Evolutionary conservation across 176 grass and related monocot genomes (phyloP).

Genomic region (Ensete glaucum): DNA sequence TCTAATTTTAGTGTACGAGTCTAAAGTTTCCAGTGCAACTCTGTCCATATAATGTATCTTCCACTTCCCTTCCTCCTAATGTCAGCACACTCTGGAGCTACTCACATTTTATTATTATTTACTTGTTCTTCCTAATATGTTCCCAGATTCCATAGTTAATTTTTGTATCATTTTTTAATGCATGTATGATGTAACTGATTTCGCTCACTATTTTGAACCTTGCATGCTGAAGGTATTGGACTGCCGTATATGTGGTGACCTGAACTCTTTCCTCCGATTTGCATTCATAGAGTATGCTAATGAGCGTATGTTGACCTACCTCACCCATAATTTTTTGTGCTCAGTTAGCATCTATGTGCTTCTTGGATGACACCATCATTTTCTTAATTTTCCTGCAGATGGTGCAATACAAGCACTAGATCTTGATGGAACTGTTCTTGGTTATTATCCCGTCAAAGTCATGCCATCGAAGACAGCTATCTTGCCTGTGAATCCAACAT

Average conservation of each 20-base stretch:
- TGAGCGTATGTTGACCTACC: slow-evolving; percentile 24
- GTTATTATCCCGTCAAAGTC: slow-evolving; percentile 20
- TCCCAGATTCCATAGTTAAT: neutral
- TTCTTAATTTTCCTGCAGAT: slow-evolving; percentile 18
- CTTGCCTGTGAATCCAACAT: slow-evolving; percentile 38
- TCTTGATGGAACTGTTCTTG: slow-evolving; percentile 24
- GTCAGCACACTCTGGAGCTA: neutral
- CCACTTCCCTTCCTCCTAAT: no score
- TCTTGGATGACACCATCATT: neutral
- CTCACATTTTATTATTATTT: neutral
- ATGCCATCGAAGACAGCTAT: slow-evolving; percentile 42
- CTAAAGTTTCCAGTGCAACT: no score
- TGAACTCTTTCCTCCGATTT: slow-evolving; percentile 27
- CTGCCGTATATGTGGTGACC: slow-evolving; percentile 41
- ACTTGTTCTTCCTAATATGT: neutral
- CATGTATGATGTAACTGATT: neutral
- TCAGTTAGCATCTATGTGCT: neutral
- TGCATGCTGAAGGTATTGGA: slow-evolving; percentile 32
- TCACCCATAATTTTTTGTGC: neutral
- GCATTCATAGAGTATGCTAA: slow-evolving; percentile 34
- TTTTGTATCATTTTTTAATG: neutral
- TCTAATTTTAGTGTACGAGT: no score
- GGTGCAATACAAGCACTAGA: slow-evolving; percentile 24
- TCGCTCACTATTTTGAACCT: neutral
- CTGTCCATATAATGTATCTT: no score